Base-by-base conservation (phyloP, 805 yeast genomes). In the Kluyveromyces lactis region DNA sequence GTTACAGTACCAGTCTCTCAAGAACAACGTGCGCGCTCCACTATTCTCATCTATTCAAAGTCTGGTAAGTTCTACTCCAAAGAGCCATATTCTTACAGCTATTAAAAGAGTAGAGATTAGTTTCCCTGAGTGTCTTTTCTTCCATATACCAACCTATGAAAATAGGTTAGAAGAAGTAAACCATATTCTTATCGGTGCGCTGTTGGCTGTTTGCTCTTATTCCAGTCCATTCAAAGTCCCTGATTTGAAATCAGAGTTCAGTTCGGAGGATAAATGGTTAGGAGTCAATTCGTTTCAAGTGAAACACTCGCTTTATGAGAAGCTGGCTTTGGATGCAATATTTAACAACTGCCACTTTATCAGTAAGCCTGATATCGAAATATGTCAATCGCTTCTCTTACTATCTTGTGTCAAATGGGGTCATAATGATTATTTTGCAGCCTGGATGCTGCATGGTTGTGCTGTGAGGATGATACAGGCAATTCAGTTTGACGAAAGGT, bases 391-490 rank as follows among this genome's bases (percentile, higher is more conserved):
- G 8, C 18, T 39, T 8, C 31, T 42, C 1, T 13, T 42, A 3
- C 28, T 42, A 28, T 10, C 40, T 2, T 31, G 35, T 17, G 39
- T 39, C 17, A 34, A 40, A 17, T 42, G 45, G 42, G 45, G 45
- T 10, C 39, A 42, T 12, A 39, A 32, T 17, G 45, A 42, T 13
- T 42, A 42, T 31, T 42, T 31, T 34, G 38, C 39, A 8, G 23
- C 42, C 11, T 42, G 45, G 45, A 42, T 42, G 45, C 35, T 42
- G 23, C 42, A 39, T 28, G 42, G 45, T 9, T 35, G 35, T 31
- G 45, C 38, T 12, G 26, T 30, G 11, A 31, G 45, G 19, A 31
- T 42, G 40, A 23, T 42, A n/a, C 45, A 42, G 30, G 37, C 45
- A 10, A 18, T 42, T 16, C 36, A 39, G 27, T 39, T 39, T 26